Conservation (phyloP, 2,329 filamentous ascomycete species). For the Coniochaeta hoffmannii region DNA sequence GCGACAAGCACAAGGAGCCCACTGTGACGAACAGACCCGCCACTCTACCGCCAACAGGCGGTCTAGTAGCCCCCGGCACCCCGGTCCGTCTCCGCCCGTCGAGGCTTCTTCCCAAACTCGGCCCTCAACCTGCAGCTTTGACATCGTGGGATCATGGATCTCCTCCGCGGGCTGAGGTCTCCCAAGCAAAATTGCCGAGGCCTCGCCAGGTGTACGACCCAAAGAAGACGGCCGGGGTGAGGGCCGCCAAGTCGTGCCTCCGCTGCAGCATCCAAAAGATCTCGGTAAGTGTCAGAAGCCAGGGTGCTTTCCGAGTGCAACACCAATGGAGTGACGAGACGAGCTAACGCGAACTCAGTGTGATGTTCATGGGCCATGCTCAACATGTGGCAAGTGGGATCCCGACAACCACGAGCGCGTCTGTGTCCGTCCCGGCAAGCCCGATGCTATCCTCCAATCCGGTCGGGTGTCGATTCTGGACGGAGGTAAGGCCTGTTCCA, state of each 20-base stretch:
- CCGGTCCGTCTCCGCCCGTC: neutral
- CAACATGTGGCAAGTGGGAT: neutral
- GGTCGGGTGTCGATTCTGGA: neutral
- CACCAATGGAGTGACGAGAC: neutral
- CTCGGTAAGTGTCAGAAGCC: conserved; percentile 29
- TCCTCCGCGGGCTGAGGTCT: neutral
- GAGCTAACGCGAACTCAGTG: conserved; percentile 7
- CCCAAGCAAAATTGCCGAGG: neutral
- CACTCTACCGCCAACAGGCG: neutral
- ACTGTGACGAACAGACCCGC: neutral
- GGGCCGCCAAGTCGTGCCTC: conserved; percentile 39
- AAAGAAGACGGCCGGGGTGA: conserved; percentile 40
- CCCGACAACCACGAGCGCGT: neutral
- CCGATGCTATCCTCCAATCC: neutral
- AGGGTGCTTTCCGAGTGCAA: neutral
- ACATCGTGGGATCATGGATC: neutral
- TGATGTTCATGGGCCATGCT: neutral
- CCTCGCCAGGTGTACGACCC: conserved; percentile 20
- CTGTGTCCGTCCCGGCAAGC: neutral
- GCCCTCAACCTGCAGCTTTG: neutral
- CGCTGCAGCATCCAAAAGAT: conserved; percentile 41
- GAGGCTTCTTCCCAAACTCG: neutral
- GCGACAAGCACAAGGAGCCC: neutral
- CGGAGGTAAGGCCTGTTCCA: neutral
- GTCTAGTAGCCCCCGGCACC: neutral